Evolutionary conservation across 441 rosid species (phyloP), one percentile per base, ranked within the genome.

Genomic region (Biscutella laevigata): DNA sequence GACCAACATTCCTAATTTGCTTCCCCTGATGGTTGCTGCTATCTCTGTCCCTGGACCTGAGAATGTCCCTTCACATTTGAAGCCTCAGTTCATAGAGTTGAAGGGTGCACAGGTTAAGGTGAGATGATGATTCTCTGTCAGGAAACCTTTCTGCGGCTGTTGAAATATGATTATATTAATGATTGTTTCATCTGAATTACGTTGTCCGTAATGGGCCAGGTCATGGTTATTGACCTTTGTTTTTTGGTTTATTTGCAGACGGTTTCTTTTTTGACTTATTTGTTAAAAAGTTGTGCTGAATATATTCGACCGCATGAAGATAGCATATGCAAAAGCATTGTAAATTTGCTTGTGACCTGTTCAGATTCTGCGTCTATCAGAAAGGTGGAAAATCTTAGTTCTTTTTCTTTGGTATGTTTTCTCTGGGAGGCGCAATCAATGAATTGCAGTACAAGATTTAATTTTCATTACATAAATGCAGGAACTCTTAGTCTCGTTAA

Each of bases 61-160:
- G 62, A 84, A 77, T 74, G 94, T 94, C 63, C 94, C 86, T 62
- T 60, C 96, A 14, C 83, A 75, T 75, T 72, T 94, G 75, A 89
- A 81, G 77, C 71, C 77, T 64, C 94, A 86, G 46, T 94, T 89
- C 71, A 75, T 86, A 63, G 99, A 89, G 79, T 70, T 94, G 69
- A 94, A 94, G 71, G 97, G 97, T 71, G 96, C 99, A 37, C 99
- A 87, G 69, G 99, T 94, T 76, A 94, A 94, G 96, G 99, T 89
- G 59, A 60, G 66, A 32, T 32, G 12, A 5, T 32, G 21, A 36
- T 13, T 63, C 40, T 36, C n/a, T 5, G 7, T 20, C 61, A 24
- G 11, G 46, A 20, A 30, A 59, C 15, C 43, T 43, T 37, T 58
- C 14, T 17, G 30, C 15, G 1, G n/a, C 22, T 15, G 52, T 43